These are phyloP conservation scores for Lecanosticta acicola DNA, from an alignment of 2,329 filamentous ascomycete genomes.

Conservation along the genomic window DNA sequence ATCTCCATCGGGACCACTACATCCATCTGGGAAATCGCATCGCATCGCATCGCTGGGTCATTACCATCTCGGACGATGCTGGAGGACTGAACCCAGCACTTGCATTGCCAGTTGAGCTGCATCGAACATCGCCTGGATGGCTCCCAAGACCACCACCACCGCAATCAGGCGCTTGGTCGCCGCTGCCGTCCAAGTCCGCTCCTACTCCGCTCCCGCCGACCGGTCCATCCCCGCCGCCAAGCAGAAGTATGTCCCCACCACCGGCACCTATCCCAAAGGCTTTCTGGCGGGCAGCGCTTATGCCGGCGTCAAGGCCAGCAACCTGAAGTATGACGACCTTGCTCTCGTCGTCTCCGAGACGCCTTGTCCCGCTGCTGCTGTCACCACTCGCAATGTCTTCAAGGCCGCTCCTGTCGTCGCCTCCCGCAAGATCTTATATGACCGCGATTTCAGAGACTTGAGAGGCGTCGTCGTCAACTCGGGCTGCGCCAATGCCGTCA, in stretches of 20 bases:
- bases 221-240: conserved; percentile 68
- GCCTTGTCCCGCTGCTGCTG: conserved; percentile 80
- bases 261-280: conserved; percentile 82
- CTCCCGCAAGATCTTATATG: conserved; percentile 57
- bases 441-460: conserved; percentile 58
- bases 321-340: conserved; percentile 86
- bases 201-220: conserved; percentile 56
- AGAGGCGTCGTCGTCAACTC: conserved; percentile 87
- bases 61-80: too few relatives aligned
- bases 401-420: conserved; percentile 92
- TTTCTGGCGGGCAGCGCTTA: conserved; percentile 82
- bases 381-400: conserved; percentile 98
- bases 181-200: conserved; percentile 38
- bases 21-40: too few relatives aligned
- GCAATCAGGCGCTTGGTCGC: conserved; percentile 26
- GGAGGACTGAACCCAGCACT: too few relatives aligned
- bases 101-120: too few relatives aligned
- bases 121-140: neutral
- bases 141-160: neutral
- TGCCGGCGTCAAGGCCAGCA: conserved; percentile 88
- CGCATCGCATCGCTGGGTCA: too few relatives aligned
- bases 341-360: conserved; percentile 80
- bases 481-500: conserved; percentile 95
- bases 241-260: conserved; percentile 80
- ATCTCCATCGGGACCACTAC: too few relatives aligned